Base-by-base conservation (phyloP, 495 filamentous ascomycete genomes). In the Penicillium subrubescens region DNA sequence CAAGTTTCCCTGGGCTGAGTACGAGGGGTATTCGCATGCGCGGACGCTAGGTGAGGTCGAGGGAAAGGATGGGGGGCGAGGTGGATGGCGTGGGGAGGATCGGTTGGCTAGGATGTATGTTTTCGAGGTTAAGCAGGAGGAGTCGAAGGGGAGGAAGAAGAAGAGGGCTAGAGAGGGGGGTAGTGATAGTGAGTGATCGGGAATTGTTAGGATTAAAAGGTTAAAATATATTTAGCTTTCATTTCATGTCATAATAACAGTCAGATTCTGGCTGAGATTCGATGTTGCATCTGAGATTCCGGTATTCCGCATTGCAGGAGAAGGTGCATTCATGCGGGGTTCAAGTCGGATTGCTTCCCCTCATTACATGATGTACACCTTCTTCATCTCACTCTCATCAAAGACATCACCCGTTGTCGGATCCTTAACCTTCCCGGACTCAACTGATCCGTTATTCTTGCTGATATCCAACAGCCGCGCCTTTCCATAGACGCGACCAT, bases 1-100 rank as follows among this genome's bases (percentile, higher is more conserved):
- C 71, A 79, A 73, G 61, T 98, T 97, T 69, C 84, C 87, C 31
- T 87, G 89, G 53, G 77, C 71, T 46, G 88, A 83, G 15, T 99
- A 97, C 78, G 88, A 89, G 46, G 93, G 89, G 0, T 99, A 99
- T 72, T 87, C 81, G 63, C 95, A 99, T 82, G 92, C 91, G 3
- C 77, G 95, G 59, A 99, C 95, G 11, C 70, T 97, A 31, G 95
- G 95, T 0, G 88, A 90, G 29, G 87, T 97, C 50, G 83, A 85
- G 78, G 82, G 81, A 53, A 82, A 83, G 62, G 67, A 81, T 60
- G 77, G 80, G 57, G 85, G 87, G 31, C 73, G 79, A 63, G 82
- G 79, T 25, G 84, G 83, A 12, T 96, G 93, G 93, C 89, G 87
- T 67, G 93, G 92, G 5, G 92, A 94, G 70, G 87, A 92, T 62